Conservation (phyloP, 2,329 filamentous ascomycete species). For the Ophiocordyceps sinensis region DNA sequence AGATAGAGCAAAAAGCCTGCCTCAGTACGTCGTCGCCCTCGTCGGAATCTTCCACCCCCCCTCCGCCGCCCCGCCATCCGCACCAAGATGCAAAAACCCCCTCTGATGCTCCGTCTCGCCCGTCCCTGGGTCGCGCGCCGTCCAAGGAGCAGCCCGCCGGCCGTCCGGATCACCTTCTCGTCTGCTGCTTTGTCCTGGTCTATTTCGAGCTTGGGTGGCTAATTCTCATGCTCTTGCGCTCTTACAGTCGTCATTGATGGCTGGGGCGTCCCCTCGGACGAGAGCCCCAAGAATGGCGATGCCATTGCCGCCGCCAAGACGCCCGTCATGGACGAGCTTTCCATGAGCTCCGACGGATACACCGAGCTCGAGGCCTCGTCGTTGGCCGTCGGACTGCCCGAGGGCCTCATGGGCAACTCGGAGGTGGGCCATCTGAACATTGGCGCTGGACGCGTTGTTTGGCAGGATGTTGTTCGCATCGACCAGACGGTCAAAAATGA, state of each 20-base stretch:
- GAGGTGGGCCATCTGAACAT: constrained; percentile 99
- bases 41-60: constrained; percentile 12
- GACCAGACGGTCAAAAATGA: constrained; percentile 82
- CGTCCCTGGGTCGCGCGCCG: constrained; percentile 7
- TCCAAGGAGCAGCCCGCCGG: constrained; percentile 2
- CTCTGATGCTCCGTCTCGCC: constrained; percentile 3
- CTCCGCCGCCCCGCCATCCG: constrained; percentile 8
- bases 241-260: constrained; percentile 90
- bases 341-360: constrained; percentile 68
- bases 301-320: constrained; percentile 90
- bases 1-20: constrained; percentile 45
- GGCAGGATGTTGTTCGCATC: constrained; percentile 96
- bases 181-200: constrained; percentile 35
- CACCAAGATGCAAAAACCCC: constrained; percentile 3
- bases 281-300: constrained; percentile 78
- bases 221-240: constrained; percentile 38
- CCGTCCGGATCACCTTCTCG: constrained; percentile 25
- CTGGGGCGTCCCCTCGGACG: constrained; percentile 76
- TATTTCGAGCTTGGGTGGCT: constrained; percentile 45
- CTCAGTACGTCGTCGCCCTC: constrained; percentile 38
- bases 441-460: constrained; percentile 90
- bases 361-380: constrained; percentile 92
- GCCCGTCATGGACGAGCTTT: constrained; percentile 88
- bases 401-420: constrained; percentile 97
- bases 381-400: constrained; percentile 84